Evolutionary conservation across 495 filamentous ascomycete genomes (phyloP).

Genomic region (Acidomyces sp.): DNA sequence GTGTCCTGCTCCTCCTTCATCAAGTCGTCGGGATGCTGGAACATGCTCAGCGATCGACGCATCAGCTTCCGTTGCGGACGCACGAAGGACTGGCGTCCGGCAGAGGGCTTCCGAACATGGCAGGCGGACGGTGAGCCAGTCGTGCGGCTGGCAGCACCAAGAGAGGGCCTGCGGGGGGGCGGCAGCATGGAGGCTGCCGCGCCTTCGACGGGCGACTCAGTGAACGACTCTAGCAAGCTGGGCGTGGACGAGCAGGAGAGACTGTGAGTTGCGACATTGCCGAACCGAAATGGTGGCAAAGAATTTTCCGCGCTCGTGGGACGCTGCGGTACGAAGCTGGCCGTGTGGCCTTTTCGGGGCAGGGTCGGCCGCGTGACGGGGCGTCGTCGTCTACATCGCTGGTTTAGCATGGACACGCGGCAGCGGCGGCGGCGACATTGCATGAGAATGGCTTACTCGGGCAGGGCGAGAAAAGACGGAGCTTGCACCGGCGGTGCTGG

Average conservation of each 20-base stretch:
- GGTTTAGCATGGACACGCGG: no score
- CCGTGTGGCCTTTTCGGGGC: conserved; percentile 46
- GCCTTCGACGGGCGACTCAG: conserved; percentile 64
- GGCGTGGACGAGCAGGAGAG: conserved; percentile 27
- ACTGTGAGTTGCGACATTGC: conserved; percentile 34
- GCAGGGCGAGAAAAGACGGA: conserved; percentile 21
- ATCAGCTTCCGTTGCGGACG: conserved; percentile 76
- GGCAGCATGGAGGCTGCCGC: conserved; percentile 28
- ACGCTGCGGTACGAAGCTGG: conserved; percentile 36
- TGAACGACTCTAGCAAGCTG: conserved; percentile 66
- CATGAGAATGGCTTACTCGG: conserved; percentile 22
- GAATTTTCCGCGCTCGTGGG: conserved; percentile 44
- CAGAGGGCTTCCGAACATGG: conserved; percentile 57
- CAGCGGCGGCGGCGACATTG: no score
- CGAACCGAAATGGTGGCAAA: conserved; percentile 64
- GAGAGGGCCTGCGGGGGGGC: conserved; percentile 46
- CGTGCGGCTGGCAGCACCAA: conserved; percentile 38
- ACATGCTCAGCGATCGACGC: conserved; percentile 91
- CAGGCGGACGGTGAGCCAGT: conserved; percentile 60
- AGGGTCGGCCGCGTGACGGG: conserved; percentile 49
- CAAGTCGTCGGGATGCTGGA: conserved; percentile 77
- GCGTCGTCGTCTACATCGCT: conserved; percentile 38
- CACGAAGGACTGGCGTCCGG: conserved; percentile 28
- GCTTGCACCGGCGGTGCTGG: conserved; percentile 10
- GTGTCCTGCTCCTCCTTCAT: conserved; percentile 56